Conservation (phyloP, 1,139 yeast genomes). For the Sugiyamaella japonica region DNA sequence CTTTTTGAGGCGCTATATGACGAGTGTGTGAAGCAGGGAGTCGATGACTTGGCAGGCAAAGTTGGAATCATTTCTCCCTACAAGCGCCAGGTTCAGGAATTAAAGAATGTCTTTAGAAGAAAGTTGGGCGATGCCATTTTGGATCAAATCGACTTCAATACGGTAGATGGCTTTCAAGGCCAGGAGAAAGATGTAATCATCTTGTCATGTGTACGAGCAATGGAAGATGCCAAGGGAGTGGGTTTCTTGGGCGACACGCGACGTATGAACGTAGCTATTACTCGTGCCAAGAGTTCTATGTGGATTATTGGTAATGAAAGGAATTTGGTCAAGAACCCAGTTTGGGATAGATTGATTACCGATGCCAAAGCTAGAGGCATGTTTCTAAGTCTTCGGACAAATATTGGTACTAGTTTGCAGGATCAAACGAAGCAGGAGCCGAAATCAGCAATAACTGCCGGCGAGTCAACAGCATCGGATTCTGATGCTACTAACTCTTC, state of each 20-base stretch:
- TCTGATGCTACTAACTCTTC: background rate
- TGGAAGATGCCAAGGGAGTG: conserved; percentile 55
- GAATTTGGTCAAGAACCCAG: conserved; percentile 53
- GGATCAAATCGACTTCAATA: conserved; percentile 78
- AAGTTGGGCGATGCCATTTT: conserved; percentile 64
- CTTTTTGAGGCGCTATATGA: conserved; percentile 49
- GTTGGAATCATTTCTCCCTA: conserved; percentile 95
- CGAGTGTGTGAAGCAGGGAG: conserved; percentile 38
- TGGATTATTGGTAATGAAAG: conserved; percentile 83
- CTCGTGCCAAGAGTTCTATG: conserved; percentile 87
- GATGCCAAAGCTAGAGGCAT: conserved; percentile 59
- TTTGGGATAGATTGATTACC: conserved; percentile 66
- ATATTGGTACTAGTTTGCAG: background rate
- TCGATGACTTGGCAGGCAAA: conserved; percentile 60
- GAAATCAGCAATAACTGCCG: background rate
- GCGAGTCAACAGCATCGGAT: background rate
- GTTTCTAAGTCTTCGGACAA: conserved; percentile 22
- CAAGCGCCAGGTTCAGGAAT: conserved; percentile 72
- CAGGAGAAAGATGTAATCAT: conserved; percentile 94
- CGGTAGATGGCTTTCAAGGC: conserved; percentile 98
- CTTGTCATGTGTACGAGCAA: conserved; percentile 93
- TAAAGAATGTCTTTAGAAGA: conserved; percentile 57
- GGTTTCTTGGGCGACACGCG: conserved; percentile 88
- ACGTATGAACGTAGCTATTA: conserved; percentile 94
- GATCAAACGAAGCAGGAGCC: background rate